phyloP scores from a whole-genome alignment of 768 basidiomycete species.

The Suillus alpinus region DNA sequence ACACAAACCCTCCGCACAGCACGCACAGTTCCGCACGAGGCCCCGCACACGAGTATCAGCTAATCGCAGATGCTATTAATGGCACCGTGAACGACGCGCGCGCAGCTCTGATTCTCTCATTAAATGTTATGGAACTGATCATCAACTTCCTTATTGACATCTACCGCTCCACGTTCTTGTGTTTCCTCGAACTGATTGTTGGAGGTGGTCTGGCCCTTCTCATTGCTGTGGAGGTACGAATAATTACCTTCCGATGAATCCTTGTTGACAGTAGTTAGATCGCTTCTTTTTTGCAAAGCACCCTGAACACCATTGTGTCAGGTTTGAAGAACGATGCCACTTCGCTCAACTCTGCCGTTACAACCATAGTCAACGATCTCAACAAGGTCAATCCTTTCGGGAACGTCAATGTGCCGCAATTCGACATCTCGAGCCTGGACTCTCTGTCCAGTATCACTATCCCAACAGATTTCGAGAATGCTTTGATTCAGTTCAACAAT shows the following conservation, averaged over 20 bases:
- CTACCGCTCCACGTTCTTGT: conserved; percentile 91
- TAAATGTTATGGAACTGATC: conserved; percentile 83
- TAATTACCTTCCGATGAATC: not conserved
- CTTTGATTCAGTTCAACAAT: conserved; percentile 73
- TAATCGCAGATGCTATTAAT: conserved; percentile 76
- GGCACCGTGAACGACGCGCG: conserved; percentile 76
- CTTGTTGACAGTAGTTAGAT: conserved; percentile 47
- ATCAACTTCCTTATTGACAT: conserved; percentile 91
- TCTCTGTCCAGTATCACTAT: conserved; percentile 76
- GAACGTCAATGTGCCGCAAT: conserved; percentile 65
- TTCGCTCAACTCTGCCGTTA: conserved; percentile 66
- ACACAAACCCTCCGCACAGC: no score
- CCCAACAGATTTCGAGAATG: conserved; percentile 70
- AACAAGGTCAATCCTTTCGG: conserved; percentile 77
- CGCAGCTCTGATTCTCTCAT: conserved; percentile 62
- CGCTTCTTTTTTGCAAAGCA: conserved; percentile 59
- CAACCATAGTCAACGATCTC: conserved; percentile 58
- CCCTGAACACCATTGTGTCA: conserved; percentile 57
- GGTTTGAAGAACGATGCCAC: conserved; percentile 70
- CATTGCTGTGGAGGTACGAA: conserved; percentile 76
- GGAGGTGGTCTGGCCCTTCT: conserved; percentile 76
- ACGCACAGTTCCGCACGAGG: no score
- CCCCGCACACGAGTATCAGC: no score
- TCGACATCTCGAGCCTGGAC: conserved; percentile 72
- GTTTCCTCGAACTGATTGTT: conserved; percentile 88